phyloP scores from a whole-genome alignment of 345 rosid species.

The Corchorus capsularis region DNA sequence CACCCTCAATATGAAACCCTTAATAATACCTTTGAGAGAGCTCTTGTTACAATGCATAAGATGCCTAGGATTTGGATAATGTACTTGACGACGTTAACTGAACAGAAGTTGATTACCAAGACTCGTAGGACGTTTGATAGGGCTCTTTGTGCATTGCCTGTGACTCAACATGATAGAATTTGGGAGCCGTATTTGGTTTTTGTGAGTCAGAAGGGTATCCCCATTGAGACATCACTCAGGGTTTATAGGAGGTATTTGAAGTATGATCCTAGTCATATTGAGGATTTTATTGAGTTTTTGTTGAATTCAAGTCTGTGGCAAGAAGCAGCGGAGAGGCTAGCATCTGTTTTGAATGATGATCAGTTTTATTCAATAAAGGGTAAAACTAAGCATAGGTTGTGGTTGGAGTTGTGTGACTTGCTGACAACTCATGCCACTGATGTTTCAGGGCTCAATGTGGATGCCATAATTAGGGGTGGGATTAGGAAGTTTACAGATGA shows the following conservation, averaged over 20 bases:
- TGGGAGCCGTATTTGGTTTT: constrained; percentile 90
- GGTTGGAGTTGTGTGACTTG: constrained; percentile 93
- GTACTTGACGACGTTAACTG: constrained; percentile 60
- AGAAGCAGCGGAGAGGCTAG: constrained; percentile 82
- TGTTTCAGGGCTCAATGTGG: constrained; percentile 90
- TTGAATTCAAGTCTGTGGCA: constrained; percentile 87
- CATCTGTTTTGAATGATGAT: constrained; percentile 89
- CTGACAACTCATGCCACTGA: constrained; percentile 78
- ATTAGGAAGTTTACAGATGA: constrained; percentile 91
- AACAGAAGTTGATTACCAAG: constrained; percentile 62
- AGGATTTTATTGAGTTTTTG: constrained; percentile 89
- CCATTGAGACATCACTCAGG: constrained; percentile 88
- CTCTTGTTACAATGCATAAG: constrained; percentile 88
- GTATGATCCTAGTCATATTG: constrained; percentile 91
- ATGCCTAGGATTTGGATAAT: constrained; percentile 76
- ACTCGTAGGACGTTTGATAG: constrained; percentile 73
- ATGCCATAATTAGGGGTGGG: constrained; percentile 94
- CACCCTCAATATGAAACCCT: constrained; percentile 73
- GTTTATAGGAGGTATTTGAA: constrained; percentile 92
- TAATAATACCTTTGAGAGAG: constrained; percentile 87
- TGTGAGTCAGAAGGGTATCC: constrained; percentile 83
- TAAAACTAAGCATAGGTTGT: constrained; percentile 82
- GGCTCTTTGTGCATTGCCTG: constrained; percentile 88
- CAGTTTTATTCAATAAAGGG: constrained; percentile 81
- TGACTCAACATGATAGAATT: constrained; percentile 87